Percentiles rank a stretch among this genome's conserved stretches.
Conservation (phyloP, 148 eudicot species). For the Agrostemma githago region DNA sequence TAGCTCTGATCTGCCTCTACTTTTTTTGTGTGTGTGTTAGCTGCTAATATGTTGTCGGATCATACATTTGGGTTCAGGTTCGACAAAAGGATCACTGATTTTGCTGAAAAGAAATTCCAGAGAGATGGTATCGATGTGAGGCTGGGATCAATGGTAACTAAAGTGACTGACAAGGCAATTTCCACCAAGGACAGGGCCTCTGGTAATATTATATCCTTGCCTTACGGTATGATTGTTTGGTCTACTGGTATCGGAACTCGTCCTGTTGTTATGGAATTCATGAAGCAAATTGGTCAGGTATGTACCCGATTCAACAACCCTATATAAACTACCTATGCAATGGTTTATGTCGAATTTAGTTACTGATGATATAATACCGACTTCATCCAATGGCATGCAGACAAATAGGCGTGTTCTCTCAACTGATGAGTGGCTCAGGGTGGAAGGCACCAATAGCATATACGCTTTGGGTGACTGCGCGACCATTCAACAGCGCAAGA, state of each 20-base stretch:
- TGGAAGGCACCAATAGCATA: constrained; percentile 38
- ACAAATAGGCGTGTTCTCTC: constrained; percentile 39
- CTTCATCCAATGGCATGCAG: constrained; percentile 15
- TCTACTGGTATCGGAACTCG: constrained; percentile 73
- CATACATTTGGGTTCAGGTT: constrained; percentile 33
- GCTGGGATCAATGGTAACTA: constrained; percentile 42
- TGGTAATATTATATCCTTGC: constrained; percentile 36
- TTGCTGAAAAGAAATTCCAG: constrained; percentile 55
- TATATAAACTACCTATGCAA: not conserved
- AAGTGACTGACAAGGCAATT: constrained; percentile 42
- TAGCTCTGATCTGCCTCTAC: not conserved
- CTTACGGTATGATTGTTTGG: constrained; percentile 70
- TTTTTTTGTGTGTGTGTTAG: not conserved
- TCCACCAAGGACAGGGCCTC: constrained; percentile 32
- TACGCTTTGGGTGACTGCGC: constrained; percentile 71
- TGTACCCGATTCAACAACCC: constrained; percentile 11
- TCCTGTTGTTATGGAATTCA: constrained; percentile 50
- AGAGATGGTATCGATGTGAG: constrained; percentile 59
- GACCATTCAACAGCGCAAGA: constrained; percentile 48
- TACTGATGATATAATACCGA: not conserved
- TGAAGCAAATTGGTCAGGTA: constrained; percentile 63
- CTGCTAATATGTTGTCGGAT: not conserved
- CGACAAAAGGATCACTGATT: constrained; percentile 59
- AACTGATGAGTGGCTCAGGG: constrained; percentile 70
- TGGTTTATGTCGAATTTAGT: not conserved